phyloP scores from a whole-genome alignment of 164 flowering plant genomes.

The Magnolia kwangsiensis region DNA sequence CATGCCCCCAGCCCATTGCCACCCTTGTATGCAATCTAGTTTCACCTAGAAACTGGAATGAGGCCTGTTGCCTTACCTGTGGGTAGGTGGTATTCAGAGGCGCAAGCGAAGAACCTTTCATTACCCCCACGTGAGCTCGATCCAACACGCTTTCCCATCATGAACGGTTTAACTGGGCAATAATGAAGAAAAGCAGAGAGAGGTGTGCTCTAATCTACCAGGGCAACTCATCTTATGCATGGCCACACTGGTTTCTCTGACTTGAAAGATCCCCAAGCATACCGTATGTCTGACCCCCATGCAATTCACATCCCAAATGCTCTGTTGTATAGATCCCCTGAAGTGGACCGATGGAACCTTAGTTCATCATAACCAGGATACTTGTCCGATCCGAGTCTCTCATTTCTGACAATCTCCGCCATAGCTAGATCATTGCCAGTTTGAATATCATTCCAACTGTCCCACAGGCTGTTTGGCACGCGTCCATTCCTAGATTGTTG shows the following conservation, averaged over 20 bases:
- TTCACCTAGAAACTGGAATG: background rate
- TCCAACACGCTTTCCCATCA: background rate
- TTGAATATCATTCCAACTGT: conserved; percentile 66
- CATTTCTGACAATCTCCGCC: conserved; percentile 61
- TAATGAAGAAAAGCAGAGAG: background rate
- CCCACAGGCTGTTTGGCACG: conserved; percentile 67
- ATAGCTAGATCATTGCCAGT: conserved; percentile 39
- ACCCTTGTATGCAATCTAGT: background rate
- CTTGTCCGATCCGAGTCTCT: conserved; percentile 55
- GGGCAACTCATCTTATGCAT: background rate
- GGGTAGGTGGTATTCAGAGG: background rate
- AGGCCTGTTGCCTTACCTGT: background rate
- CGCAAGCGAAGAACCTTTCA: background rate
- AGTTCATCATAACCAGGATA: conserved; percentile 53
- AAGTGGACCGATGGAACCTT: conserved; percentile 54
- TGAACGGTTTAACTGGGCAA: background rate
- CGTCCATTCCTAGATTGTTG: conserved; percentile 55
- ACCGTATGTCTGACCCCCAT: background rate
- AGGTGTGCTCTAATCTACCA: background rate
- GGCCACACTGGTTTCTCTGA: background rate
- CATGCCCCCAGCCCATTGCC: too few species aligned
- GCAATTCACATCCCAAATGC: conserved; percentile 60
- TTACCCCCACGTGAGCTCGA: background rate
- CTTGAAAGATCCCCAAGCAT: background rate
- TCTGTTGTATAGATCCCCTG: conserved; percentile 70